Evolutionary conservation across 192 early-diverging fungal species (phyloP).

Genomic region (Entomortierella lignicola): DNA sequence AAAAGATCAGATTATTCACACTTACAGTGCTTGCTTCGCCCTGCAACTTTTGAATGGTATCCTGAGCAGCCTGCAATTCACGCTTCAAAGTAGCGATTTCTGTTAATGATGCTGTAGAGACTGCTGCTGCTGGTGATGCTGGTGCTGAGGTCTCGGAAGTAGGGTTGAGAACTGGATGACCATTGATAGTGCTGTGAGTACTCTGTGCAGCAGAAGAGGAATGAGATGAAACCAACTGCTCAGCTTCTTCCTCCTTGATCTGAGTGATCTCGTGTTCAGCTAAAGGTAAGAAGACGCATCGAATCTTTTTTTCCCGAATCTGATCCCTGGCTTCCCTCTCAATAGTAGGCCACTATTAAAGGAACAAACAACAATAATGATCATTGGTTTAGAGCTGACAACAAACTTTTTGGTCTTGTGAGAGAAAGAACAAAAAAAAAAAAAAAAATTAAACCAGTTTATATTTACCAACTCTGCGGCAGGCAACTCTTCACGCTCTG

Average conservation of each 20-base stretch:
- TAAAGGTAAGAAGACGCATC: conserved; percentile 66
- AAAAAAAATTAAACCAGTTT: neutral
- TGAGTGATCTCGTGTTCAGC: conserved; percentile 23
- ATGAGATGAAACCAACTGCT: conserved; percentile 18
- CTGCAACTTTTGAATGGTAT: conserved; percentile 41
- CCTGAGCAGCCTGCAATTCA: conserved; percentile 52
- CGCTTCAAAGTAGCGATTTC: conserved; percentile 21
- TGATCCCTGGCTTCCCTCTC: conserved; percentile 70
- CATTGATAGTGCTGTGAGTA: conserved; percentile 19
- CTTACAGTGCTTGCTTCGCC: conserved; percentile 45
- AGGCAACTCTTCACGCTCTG: conserved; percentile 71
- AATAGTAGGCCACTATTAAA: conserved; percentile 68
- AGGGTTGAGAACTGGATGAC: conserved; percentile 8
- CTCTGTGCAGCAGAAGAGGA: conserved; percentile 22
- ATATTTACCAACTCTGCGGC: conserved; percentile 70
- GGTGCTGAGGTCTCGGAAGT: conserved; percentile 1
- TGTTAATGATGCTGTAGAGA: conserved; percentile 4
- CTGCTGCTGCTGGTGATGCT: conserved; percentile 10
- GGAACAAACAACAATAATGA: neutral
- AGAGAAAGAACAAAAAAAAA: neutral
- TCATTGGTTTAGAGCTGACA: too few relatives aligned
- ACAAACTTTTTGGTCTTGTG: too few relatives aligned
- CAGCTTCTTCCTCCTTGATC: conserved; percentile 34
- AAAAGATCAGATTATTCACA: conserved; percentile 17
- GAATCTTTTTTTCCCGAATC: conserved; percentile 78